Evolutionary conservation across 805 yeast species (phyloP), one percentile per base, ranked within the genome.

Genomic region (Lachancea meyersii): DNA sequence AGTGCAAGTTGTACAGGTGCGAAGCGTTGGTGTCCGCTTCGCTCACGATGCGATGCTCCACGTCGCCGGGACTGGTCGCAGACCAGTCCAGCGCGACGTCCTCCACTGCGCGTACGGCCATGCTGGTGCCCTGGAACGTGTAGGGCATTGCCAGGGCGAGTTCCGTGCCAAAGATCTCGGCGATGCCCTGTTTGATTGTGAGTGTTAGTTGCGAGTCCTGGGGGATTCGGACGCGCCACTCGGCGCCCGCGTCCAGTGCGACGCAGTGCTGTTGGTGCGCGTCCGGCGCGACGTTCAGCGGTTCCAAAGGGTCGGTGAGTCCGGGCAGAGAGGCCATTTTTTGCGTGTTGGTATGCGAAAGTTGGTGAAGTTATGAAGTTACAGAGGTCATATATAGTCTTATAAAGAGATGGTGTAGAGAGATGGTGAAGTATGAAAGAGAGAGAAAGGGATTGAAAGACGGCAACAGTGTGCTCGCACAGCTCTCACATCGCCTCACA

Each of bases 81-180:
- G 49, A 58, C 64, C 65, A 82, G 49, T 74, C 75, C 5, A 89
- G 42, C 28, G 61, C 68, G 52, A 86, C 79, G 4, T 95, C 95
- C 27, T 75, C 77, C 49, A 76, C 77, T 1, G 88, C 72, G 47
- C 67, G 77, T 1, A 84, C 53, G 11, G 81, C 75, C 3, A 75
- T 64, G 41, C 76, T 77, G 47, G 72, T 65, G 6, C 80, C 81
- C 20, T 65, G 61, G 54, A 85, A 79, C 3, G 63, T 57, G 53
- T 79, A 82, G 18, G 79, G 84, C 1, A 73, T 69, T 45, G 83
- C 86, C 33, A 72, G 68, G 2, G 96, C 85, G 19, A 93, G 73
- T 60, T 93, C 99, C 2, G 96, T 86, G 19, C 98, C 99, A 63
- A 83, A 86, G 8, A 88, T 75, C 65, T 93, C 98, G 1, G 86